A percentile compares a stretch with the other conserved stretches of the same genome.
Evolutionary conservation across 1,139 yeast species (phyloP).

Genomic region (Nakaseomyces bracarensis): DNA sequence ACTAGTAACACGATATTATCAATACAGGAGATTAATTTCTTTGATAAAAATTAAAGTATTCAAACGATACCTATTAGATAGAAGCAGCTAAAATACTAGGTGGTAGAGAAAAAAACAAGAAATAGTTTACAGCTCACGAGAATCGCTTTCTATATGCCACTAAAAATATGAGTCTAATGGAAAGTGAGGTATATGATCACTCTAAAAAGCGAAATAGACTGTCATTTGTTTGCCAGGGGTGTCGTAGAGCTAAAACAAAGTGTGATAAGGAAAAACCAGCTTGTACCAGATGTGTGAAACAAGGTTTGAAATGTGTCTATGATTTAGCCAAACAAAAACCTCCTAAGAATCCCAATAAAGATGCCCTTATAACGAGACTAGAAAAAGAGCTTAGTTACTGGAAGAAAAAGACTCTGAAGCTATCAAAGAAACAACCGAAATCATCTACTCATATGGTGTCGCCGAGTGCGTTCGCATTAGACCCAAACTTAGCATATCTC

Average conservation of each 20-base stretch:
- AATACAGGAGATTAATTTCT: no score
- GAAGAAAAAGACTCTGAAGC: conserved; percentile 23
- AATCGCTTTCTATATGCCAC: background rate
- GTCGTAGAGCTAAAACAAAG: conserved; percentile 30
- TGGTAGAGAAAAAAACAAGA: no score
- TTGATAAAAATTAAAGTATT: no score
- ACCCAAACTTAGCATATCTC: background rate
- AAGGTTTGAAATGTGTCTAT: conserved; percentile 25
- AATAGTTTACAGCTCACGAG: background rate
- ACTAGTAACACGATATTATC: no score
- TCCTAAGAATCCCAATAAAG: conserved; percentile 30
- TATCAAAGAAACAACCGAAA: conserved; percentile 12
- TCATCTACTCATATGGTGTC: conserved; percentile 2
- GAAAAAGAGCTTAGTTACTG: conserved; percentile 29
- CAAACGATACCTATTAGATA: no score
- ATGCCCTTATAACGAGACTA: conserved; percentile 26
- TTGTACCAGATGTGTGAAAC: conserved; percentile 27
- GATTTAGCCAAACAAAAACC: conserved; percentile 27
- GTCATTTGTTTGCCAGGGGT: conserved; percentile 30
- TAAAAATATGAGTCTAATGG: background rate
- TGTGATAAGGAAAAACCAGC: conserved; percentile 31
- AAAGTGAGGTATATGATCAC: background rate
- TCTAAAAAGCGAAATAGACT: conserved; percentile 25
- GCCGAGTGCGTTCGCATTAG: conserved; percentile 10
- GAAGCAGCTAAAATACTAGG: no score